Evolutionary conservation across 2,329 filamentous ascomycete species (phyloP), one percentile per base, ranked within the genome.

Genomic region (Cladosporium sp.): DNA sequence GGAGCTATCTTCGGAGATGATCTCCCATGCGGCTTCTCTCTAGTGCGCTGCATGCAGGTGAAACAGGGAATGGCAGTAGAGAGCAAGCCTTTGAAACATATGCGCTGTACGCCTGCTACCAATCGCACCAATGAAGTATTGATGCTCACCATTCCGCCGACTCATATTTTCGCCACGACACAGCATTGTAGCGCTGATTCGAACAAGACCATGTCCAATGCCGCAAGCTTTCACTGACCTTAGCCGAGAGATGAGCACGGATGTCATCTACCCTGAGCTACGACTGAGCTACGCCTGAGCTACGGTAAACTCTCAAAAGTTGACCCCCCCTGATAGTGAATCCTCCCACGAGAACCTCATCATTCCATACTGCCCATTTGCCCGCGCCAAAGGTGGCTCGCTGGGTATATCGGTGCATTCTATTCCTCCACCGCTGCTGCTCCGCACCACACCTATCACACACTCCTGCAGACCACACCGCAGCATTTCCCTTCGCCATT

Each of bases 1-100:
- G 43, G 43, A 47, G 33, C 43, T 47, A 47, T 47, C 43, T 47
- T 47, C 43, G 43, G 43, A 47, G 43, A 47, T 47, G 43, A 47
- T 47, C 43, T 47, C 43, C 43, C 36, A 15, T 22, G 35, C 22
- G 15, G 43, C 43, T 29, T n/a, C 35, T 11, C 30, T n/a, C 30
- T 11, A n/a, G 11, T 11, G 30, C 33, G 22, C 11, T 38, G 43
- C 27, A 33, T 39, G 43, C 33, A 30, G 32, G 35, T 47, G 43
- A 47, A 47, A 47, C 43, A 47, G 35, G 43, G 35, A 30, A 47
- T 6, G 30, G 5, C 11, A n/a, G 30, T n/a, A 32, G 30, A 32
- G 30, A n/a, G 30, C 30, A 32, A 7, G 30, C 11, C 30, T 18
- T 4, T 47, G 43, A 46, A 46, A 47, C 35, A 33, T 25, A 30